A percentile compares a stretch with the other conserved stretches of the same genome.
phyloP scores from a whole-genome alignment of 495 filamentous ascomycete genomes.

The Xylaria cubensis region DNA sequence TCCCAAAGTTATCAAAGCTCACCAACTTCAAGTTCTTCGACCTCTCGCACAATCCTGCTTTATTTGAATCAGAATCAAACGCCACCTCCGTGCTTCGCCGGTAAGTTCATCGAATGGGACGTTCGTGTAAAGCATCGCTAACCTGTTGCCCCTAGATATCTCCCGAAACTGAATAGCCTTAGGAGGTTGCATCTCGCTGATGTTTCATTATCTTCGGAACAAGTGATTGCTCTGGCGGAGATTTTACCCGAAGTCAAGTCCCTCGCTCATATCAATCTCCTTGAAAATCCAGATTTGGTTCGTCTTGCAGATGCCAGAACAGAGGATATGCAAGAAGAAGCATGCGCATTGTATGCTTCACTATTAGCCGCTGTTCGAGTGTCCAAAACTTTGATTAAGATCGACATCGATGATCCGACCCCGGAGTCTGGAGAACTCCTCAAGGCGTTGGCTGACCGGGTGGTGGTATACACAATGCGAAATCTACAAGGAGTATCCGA shows the following conservation, averaged over 20 bases:
- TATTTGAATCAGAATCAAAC: slow-evolving; percentile 78
- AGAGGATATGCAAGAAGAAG: slow-evolving; percentile 84
- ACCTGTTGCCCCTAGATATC: slow-evolving; percentile 56
- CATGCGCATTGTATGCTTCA: slow-evolving; percentile 91
- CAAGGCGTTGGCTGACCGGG: slow-evolving; percentile 89
- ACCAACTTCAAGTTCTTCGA: slow-evolving; percentile 87
- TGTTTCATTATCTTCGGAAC: slow-evolving; percentile 83
- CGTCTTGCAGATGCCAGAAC: slow-evolving; percentile 70
- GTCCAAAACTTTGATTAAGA: slow-evolving; percentile 79
- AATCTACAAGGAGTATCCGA: slow-evolving; percentile 77
- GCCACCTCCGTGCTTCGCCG: slow-evolving; percentile 78
- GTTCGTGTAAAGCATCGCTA: slow-evolving; percentile 19
- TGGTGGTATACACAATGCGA: slow-evolving; percentile 89
- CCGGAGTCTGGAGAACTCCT: slow-evolving; percentile 83
- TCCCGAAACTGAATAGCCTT: slow-evolving; percentile 79
- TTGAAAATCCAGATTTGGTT: slow-evolving; percentile 79
- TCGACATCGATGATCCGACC: slow-evolving; percentile 89
- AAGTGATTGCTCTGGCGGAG: slow-evolving; percentile 88
- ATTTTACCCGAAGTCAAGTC: slow-evolving; percentile 83
- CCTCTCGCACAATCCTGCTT: slow-evolving; percentile 82
- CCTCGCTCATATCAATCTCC: slow-evolving; percentile 84
- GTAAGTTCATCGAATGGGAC: slow-evolving; percentile 41
- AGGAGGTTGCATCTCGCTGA: slow-evolving; percentile 89
- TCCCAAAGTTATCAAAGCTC: slow-evolving; percentile 75
- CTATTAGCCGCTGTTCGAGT: slow-evolving; percentile 88